A percentile compares a stretch with the other conserved stretches of the same genome.
Evolutionary conservation across 805 yeast genomes (phyloP).

Genomic region (Candida suzukii): DNA sequence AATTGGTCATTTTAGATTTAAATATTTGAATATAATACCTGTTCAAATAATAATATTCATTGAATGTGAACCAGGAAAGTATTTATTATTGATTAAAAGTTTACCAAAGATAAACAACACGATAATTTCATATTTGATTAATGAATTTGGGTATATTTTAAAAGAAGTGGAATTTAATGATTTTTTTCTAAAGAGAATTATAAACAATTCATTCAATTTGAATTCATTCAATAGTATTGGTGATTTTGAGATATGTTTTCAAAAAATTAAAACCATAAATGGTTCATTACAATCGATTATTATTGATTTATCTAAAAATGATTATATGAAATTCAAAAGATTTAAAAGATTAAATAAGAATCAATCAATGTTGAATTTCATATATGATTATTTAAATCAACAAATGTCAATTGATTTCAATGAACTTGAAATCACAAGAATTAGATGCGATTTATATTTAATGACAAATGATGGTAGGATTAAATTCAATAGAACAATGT

Average conservation of each 20-base stretch:
- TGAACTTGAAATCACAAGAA: slow-evolving; percentile 17
- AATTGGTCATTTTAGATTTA: slow-evolving; percentile 24
- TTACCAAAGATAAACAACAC: slow-evolving; percentile 15
- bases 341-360: not conserved
- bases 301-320: slow-evolving; percentile 16
- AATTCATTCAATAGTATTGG: slow-evolving; percentile 7
- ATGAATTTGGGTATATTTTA: slow-evolving; percentile 16
- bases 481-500: slow-evolving; percentile 19
- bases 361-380: slow-evolving; percentile 6
- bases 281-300: slow-evolving; percentile 17
- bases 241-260: slow-evolving; percentile 12
- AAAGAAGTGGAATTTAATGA: slow-evolving; percentile 9
- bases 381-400: slow-evolving; percentile 15
- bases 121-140: slow-evolving; percentile 14
- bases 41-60: slow-evolving; percentile 21
- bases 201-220: slow-evolving; percentile 7
- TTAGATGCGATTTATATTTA: slow-evolving; percentile 21
- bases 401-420: slow-evolving; percentile 22
- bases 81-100: slow-evolving; percentile 13
- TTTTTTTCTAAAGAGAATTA: slow-evolving; percentile 6
- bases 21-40: slow-evolving; percentile 17
- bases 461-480: slow-evolving; percentile 22
- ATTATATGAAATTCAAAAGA: slow-evolving; percentile 12
- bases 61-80: slow-evolving; percentile 13
- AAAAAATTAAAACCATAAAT: slow-evolving; percentile 6